A percentile compares a stretch with the other conserved stretches of the same genome.
Conservation (phyloP, 441 rosid genomes). For the Omphalea diandra region DNA sequence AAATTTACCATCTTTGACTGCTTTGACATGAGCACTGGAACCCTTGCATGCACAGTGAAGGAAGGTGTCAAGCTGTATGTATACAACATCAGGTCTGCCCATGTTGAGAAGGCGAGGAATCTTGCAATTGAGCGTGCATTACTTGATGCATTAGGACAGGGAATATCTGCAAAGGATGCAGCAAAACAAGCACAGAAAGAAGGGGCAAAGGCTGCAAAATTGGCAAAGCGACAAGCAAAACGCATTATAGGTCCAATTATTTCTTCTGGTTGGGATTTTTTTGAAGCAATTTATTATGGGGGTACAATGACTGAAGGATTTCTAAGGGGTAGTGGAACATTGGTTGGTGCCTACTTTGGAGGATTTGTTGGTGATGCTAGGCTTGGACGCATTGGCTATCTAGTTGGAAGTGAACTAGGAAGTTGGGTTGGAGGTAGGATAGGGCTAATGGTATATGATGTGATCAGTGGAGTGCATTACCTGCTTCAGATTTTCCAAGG, state of each 20-base stretch:
- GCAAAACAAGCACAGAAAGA: conserved; percentile 70
- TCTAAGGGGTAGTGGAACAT: conserved; percentile 79
- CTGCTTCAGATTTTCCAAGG: conserved; percentile 34
- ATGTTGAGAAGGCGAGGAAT: conserved; percentile 68
- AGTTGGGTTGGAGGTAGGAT: conserved; percentile 96
- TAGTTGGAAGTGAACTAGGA: conserved; percentile 84
- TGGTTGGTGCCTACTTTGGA: conserved; percentile 73
- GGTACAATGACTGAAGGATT: conserved; percentile 85
- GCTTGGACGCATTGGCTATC: conserved; percentile 81
- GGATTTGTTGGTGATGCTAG: conserved; percentile 73
- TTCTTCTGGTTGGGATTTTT: conserved; percentile 93
- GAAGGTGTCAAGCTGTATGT: conserved; percentile 87
- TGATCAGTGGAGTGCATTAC: conserved; percentile 54
- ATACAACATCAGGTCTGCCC: conserved; percentile 71
- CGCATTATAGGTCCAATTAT: conserved; percentile 86
- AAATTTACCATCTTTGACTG: conserved; percentile 79
- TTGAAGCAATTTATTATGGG: conserved; percentile 85
- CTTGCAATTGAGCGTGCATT: conserved; percentile 62
- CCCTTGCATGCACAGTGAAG: conserved; percentile 73
- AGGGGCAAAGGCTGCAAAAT: conserved; percentile 83
- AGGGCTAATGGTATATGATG: conserved; percentile 88
- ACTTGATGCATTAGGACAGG: conserved; percentile 58
- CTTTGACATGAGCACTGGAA: conserved; percentile 87
- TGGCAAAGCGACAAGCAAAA: conserved; percentile 71
- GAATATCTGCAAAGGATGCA: conserved; percentile 53